Percentiles rank a stretch among this genome's conserved stretches.
These are phyloP conservation scores for Hygrophorus russula DNA, from an alignment of 768 basidiomycete genomes.

Conservation along the genomic window DNA sequence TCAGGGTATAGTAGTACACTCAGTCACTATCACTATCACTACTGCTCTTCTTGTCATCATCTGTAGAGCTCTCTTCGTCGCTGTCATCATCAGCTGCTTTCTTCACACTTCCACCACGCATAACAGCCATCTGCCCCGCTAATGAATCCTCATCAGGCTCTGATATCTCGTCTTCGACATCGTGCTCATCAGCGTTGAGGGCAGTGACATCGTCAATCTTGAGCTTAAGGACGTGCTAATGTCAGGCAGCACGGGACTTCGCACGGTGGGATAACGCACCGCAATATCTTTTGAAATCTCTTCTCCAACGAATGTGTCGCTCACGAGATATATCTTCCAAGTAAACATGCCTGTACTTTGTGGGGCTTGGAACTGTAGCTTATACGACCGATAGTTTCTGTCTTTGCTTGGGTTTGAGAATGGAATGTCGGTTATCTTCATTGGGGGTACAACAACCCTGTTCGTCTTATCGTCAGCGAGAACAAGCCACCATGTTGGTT, in stretches of 20 bases:
- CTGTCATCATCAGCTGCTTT: constrained; percentile 27
- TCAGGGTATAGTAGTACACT: not conserved
- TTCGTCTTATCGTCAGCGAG: constrained; percentile 81
- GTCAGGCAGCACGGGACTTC: constrained; percentile 5
- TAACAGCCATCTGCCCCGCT: constrained; percentile 95
- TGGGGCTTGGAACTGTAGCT: constrained; percentile 92
- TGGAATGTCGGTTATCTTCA: constrained; percentile 74
- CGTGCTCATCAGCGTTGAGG: constrained; percentile 43
- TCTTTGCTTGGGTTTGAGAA: constrained; percentile 35
- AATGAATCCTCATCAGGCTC: constrained; percentile 95
- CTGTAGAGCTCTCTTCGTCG: constrained; percentile 40
- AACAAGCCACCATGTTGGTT: constrained; percentile 87
- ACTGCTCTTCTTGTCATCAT: constrained; percentile 39
- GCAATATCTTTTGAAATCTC: constrained; percentile 61
- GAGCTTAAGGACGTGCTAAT: constrained; percentile 36
- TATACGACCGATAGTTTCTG: constrained; percentile 70
- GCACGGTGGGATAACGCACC: constrained; percentile 31
- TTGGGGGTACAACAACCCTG: constrained; percentile 78
- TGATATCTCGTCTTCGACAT: constrained; percentile 85
- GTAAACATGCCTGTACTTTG: constrained; percentile 73
- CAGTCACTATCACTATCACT: constrained; percentile 45
- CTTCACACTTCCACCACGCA: constrained; percentile 86
- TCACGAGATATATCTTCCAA: constrained; percentile 79
- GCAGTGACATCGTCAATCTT: constrained; percentile 68
- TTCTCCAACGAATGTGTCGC: constrained; percentile 83